These are phyloP conservation scores for Mycena alexandri DNA, from an alignment of 768 basidiomycete species.

Conservation along the genomic window DNA sequence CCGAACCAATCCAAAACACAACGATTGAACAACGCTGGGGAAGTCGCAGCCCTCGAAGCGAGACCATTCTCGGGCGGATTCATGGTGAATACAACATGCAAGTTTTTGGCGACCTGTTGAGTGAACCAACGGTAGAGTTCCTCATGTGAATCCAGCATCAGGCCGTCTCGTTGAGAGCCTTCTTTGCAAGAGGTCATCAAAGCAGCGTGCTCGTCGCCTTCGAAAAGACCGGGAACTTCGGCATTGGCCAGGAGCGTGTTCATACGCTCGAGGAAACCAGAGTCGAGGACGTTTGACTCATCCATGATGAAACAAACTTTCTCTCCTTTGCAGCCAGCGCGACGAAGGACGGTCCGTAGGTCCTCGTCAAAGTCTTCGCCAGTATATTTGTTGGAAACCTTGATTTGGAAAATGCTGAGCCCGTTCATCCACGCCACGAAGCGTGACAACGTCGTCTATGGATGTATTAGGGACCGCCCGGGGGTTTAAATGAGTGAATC, in stretches of 20 bases:
- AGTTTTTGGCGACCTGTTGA: conserved; percentile 96
- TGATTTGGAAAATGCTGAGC: conserved; percentile 98
- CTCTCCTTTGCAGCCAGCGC: conserved; percentile 97
- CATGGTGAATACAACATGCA: conserved; percentile 99
- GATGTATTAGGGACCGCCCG: conserved; percentile 36
- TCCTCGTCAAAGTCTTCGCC: conserved; percentile 99
- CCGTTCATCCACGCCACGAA: conserved; percentile 99
- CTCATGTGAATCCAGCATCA: conserved; percentile 98
- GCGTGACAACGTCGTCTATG: conserved; percentile 93
- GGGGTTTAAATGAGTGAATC: conserved; percentile 28
- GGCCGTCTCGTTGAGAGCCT: conserved; percentile 97
- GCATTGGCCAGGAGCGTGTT: conserved; percentile 99
- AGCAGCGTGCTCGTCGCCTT: conserved; percentile 98
- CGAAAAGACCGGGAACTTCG: conserved; percentile 99
- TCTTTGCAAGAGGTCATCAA: conserved; percentile 99
- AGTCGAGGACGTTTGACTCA: conserved; percentile 98
- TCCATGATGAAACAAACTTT: conserved; percentile 99
- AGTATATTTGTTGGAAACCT: conserved; percentile 99
- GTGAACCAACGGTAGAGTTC: conserved; percentile 99
- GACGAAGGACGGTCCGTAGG: conserved; percentile 92
- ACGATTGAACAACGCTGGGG: conserved; percentile 98
- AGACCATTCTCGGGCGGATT: conserved; percentile 97
- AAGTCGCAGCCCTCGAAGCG: conserved; percentile 95
- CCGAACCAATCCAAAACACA: conserved; percentile 99
- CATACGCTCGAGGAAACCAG: conserved; percentile 99